Conservation (phyloP, 768 basidiomycete species). For the Tricholoma hemisulphureum region DNA sequence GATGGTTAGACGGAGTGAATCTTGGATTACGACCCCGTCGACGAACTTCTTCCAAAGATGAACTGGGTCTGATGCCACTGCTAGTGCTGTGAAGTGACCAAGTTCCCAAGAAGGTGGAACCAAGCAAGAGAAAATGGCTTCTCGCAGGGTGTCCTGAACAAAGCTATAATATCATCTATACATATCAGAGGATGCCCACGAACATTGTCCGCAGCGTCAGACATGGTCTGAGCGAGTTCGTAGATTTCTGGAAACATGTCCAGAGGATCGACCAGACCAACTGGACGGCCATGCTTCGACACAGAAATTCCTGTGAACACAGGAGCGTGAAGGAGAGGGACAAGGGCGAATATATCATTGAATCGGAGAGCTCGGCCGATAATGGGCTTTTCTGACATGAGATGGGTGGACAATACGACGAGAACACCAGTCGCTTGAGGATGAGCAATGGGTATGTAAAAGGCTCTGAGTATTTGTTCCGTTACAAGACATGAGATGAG, state of each 20-base stretch:
- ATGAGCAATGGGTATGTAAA: slow-evolving; percentile 36
- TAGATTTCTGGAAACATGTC: slow-evolving; percentile 52
- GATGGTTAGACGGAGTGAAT: slow-evolving; percentile 32
- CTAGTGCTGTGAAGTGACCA: slow-evolving; percentile 23
- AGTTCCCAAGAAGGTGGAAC: slow-evolving; percentile 39
- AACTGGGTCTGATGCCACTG: slow-evolving; percentile 31
- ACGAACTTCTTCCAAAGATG: slow-evolving; percentile 45
- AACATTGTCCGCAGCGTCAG: slow-evolving; percentile 11
- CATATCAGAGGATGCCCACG: background rate
- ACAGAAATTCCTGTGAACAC: slow-evolving; percentile 32
- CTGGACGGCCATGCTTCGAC: slow-evolving; percentile 36
- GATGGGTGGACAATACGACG: slow-evolving; percentile 37
- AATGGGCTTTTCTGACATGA: slow-evolving; percentile 32
- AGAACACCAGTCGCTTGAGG: slow-evolving; percentile 32
- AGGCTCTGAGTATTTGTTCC: slow-evolving; percentile 43
- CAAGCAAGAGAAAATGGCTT: slow-evolving; percentile 32
- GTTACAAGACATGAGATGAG: slow-evolving; percentile 51
- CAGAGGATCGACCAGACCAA: slow-evolving; percentile 55
- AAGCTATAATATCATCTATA: background rate
- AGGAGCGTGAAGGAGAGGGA: slow-evolving; percentile 47
- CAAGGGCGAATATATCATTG: slow-evolving; percentile 46
- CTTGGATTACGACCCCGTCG: slow-evolving; percentile 32
- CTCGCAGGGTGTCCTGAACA: slow-evolving; percentile 24
- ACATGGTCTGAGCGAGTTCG: slow-evolving; percentile 24
- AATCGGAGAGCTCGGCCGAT: slow-evolving; percentile 33